A percentile compares a stretch with the other conserved stretches of the same genome.
phyloP scores from a whole-genome alignment of 306 rosid species.

The Prunus mume region DNA sequence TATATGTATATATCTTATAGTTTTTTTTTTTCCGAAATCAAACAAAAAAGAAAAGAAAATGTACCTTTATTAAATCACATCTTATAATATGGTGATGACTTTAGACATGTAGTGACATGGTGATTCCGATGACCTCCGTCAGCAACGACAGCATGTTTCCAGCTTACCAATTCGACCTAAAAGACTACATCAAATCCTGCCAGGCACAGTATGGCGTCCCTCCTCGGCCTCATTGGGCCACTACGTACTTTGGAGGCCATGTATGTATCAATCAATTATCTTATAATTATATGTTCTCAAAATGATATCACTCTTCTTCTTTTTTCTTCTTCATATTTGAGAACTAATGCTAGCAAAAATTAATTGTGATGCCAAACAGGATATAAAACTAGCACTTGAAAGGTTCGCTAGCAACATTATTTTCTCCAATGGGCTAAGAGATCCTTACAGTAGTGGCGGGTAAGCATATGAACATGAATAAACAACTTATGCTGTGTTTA shows the following conservation, averaged over 20 bases:
- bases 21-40: too few species aligned
- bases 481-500: background rate
- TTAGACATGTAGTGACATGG: conserved; percentile 53
- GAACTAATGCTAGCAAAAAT: too few species aligned
- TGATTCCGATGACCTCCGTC: conserved; percentile 27
- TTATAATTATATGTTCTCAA: background rate
- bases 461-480: background rate
- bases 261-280: conserved; percentile 30
- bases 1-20: too few species aligned
- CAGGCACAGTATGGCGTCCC: conserved; percentile 36
- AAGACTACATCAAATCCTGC: conserved; percentile 25
- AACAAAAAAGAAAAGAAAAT: too few species aligned
- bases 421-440: conserved; percentile 68
- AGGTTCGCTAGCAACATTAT: conserved; percentile 65
- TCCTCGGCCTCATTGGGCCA: conserved; percentile 63
- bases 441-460: conserved; percentile 68
- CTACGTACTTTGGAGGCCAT: conserved; percentile 65
- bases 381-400: conserved; percentile 45
- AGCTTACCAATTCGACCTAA: conserved; percentile 18
- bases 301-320: too few species aligned
- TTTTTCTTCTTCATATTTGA: too few species aligned
- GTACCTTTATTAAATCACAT: too few species aligned
- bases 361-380: conserved; percentile 24
- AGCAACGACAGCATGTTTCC: conserved; percentile 42
- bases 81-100: too few species aligned